Conservation (phyloP, 2,329 filamentous ascomycete genomes). For the Alternaria incomplexa region DNA sequence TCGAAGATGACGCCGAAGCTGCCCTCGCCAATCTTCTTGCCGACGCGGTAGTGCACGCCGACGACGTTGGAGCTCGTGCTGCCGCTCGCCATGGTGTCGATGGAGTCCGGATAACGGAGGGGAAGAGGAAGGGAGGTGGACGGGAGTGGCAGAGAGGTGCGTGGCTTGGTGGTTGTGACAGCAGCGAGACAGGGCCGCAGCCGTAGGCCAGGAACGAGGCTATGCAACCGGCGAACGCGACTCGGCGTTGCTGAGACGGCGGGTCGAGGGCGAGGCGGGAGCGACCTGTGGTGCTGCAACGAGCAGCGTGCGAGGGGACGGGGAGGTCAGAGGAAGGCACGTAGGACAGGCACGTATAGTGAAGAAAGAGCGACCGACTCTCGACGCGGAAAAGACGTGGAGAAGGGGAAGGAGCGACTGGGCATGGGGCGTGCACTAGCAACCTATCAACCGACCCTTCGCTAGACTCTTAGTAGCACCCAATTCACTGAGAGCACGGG, state of each 20-base stretch:
- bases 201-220: conserved; percentile 25
- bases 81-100: conserved; percentile 75
- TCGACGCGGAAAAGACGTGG: conserved; percentile 32
- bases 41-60: conserved; percentile 97
- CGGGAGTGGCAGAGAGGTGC: conserved; percentile 14
- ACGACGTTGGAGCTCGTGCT: conserved; percentile 96
- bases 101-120: conserved; percentile 7
- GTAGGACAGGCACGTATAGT: conserved; percentile 18
- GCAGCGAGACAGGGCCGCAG: conserved; percentile 28
- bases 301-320: conserved; percentile 25
- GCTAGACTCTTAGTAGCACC: conserved; percentile 3
- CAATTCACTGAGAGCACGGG: conserved; percentile 13
- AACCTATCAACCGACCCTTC: conserved; percentile 1
- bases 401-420: conserved; percentile 29
- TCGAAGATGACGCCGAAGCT: conserved; percentile 99
- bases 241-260: conserved; percentile 14
- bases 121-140: conserved; percentile 7
- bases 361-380: conserved; percentile 32
- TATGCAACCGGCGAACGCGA: conserved; percentile 23
- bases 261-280: conserved; percentile 11
- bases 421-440: conserved; percentile 16
- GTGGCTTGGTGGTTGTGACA: conserved; percentile 10
- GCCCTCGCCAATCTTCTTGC: conserved; percentile 99
- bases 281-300: conserved; percentile 26
- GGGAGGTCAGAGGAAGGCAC: conserved; percentile 29